A percentile compares a stretch with the other conserved stretches of the same genome.
phyloP scores from a whole-genome alignment of 257 asterid genomes.

The Fraxinus excelsior region DNA sequence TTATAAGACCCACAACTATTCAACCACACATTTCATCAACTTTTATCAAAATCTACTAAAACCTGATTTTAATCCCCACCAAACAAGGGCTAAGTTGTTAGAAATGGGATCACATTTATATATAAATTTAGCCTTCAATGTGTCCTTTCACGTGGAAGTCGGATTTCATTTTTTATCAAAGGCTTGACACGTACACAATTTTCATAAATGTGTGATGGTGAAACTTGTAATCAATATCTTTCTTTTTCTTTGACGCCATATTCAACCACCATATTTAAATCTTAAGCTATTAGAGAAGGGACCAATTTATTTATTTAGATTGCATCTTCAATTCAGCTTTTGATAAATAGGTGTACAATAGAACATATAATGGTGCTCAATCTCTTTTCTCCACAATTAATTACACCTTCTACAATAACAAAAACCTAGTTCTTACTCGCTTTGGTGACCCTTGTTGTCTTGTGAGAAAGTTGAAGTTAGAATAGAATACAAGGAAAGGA shows the following conservation, averaged over 20 bases:
- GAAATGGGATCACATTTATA: too few relatives aligned
- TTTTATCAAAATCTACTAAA: too few relatives aligned
- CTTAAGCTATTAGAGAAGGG: too few relatives aligned
- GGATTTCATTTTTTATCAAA: too few relatives aligned
- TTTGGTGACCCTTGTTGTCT: neutral
- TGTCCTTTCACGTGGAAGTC: neutral
- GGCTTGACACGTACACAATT: neutral
- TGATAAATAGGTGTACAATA: neutral
- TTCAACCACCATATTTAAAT: too few relatives aligned
- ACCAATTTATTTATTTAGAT: too few relatives aligned
- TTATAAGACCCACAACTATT: too few relatives aligned
- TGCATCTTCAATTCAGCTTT: neutral
- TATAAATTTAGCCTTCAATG: conserved; percentile 53
- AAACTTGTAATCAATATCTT: neutral
- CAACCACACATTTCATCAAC: too few relatives aligned
- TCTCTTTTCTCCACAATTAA: neutral
- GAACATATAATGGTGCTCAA: neutral
- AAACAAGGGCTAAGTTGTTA: too few relatives aligned
- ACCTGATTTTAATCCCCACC: too few relatives aligned
- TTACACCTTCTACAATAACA: neutral
- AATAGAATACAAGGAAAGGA: neutral
- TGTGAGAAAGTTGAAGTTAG: neutral
- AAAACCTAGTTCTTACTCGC: neutral
- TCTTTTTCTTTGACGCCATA: too few relatives aligned
- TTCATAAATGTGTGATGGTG: neutral